These are phyloP conservation scores for Periconia digitata DNA, from an alignment of 2,329 filamentous ascomycete genomes.

Conservation along the genomic window DNA sequence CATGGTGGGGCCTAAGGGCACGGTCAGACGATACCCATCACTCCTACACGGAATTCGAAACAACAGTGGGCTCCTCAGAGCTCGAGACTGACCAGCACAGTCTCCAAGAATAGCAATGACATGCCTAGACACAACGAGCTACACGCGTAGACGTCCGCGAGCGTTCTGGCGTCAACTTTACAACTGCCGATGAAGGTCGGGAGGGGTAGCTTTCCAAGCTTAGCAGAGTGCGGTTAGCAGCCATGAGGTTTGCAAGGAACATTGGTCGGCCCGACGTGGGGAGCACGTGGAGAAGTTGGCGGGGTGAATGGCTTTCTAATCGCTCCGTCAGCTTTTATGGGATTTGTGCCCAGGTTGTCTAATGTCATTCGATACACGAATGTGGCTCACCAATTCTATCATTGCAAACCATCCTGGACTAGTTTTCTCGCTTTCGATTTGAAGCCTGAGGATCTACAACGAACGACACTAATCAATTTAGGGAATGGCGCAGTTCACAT, in stretches of 20 bases:
- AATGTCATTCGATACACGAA: too few relatives aligned
- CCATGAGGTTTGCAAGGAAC: constrained; percentile 13
- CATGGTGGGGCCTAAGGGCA: neutral
- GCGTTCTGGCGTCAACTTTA: neutral
- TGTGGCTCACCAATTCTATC: too few relatives aligned
- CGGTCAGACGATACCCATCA: too few relatives aligned
- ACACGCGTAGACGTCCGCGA: neutral
- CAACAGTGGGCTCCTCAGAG: neutral
- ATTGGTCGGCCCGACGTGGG: constrained; percentile 14
- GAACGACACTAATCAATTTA: too few relatives aligned
- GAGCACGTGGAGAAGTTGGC: constrained; percentile 9
- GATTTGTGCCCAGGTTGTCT: neutral
- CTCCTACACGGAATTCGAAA: neutral
- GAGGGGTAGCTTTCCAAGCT: constrained; percentile 24
- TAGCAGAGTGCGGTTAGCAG: neutral
- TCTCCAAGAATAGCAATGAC: neutral
- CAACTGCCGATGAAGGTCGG: constrained; percentile 28
- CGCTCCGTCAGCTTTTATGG: constrained; percentile 13
- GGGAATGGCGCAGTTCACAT: too few relatives aligned
- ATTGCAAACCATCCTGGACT: too few relatives aligned
- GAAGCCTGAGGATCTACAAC: too few relatives aligned
- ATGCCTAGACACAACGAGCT: neutral
- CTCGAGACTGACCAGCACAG: neutral
- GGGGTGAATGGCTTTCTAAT: constrained; percentile 22
- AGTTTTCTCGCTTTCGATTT: too few relatives aligned